These are phyloP conservation scores for Cryptococcus floricola DNA, from an alignment of 1,284 basidiomycete species.

Conservation along the genomic window DNA sequence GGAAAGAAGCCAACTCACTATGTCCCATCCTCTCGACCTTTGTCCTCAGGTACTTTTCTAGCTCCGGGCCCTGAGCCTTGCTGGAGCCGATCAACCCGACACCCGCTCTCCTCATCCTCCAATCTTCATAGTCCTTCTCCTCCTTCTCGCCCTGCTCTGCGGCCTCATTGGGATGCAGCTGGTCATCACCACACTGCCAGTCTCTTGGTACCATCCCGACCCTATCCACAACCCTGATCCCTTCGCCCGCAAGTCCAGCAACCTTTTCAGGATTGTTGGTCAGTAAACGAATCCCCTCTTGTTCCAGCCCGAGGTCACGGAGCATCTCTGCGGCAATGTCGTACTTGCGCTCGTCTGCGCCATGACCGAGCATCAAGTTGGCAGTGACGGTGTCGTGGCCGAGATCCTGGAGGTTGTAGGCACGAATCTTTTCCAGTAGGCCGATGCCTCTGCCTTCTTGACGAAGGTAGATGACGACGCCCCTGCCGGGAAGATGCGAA, in stretches of 20 bases:
- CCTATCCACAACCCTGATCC: conserved; percentile 73
- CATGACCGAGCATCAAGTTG: conserved; percentile 90
- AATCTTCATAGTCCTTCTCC: conserved; percentile 48
- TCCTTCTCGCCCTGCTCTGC: conserved; percentile 18
- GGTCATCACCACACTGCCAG: conserved; percentile 58
- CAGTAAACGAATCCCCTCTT: conserved; percentile 68
- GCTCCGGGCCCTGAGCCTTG: conserved; percentile 73
- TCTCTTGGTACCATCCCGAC: conserved; percentile 92
- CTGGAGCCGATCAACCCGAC: conserved; percentile 81
- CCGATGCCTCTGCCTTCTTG: conserved; percentile 99
- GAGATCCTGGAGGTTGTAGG: conserved; percentile 97
- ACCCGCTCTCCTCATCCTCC: conserved; percentile 58
- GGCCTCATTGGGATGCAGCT: conserved; percentile 3
- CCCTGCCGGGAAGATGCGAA: conserved; percentile 62
- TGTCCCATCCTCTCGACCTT: conserved; percentile 98
- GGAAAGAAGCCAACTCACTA: conserved; percentile 46
- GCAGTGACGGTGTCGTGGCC: conserved; percentile 98
- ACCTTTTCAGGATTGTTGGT: conserved; percentile 99
- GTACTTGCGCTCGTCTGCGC: conserved; percentile 91
- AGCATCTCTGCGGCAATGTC: conserved; percentile 87
- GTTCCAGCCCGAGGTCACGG: conserved; percentile 71
- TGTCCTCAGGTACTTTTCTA: conserved; percentile 93
- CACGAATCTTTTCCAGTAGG: conserved; percentile 88
- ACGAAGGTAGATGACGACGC: conserved; percentile 93
- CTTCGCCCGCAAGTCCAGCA: conserved; percentile 76